phyloP scores from a whole-genome alignment of 495 filamentous ascomycete genomes.

The Talaromyces borbonicus region DNA sequence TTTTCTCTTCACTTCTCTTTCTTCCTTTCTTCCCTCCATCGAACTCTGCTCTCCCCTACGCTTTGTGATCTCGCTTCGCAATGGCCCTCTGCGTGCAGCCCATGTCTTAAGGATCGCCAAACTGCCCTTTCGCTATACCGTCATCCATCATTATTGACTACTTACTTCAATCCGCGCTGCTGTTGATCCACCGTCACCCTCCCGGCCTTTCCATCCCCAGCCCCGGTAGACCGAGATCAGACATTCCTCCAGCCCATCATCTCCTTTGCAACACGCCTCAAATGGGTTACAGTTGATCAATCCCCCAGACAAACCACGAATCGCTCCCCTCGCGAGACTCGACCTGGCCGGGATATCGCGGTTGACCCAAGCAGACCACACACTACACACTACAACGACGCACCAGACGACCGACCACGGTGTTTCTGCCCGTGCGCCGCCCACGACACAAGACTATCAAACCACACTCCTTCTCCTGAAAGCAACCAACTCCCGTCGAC shows the following conservation, averaged over 20 bases:
- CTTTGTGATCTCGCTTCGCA: too few relatives aligned
- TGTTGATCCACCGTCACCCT: constrained; percentile 11
- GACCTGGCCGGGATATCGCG: background rate
- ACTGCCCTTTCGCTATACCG: too few relatives aligned
- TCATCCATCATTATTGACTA: too few relatives aligned
- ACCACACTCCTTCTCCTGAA: constrained; percentile 13
- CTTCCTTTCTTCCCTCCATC: constrained; percentile 3
- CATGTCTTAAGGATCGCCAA: too few relatives aligned
- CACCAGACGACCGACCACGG: background rate
- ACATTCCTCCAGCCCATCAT: background rate
- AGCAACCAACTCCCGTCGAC: background rate
- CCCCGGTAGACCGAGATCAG: background rate
- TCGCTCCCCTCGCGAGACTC: background rate
- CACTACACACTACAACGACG: background rate
- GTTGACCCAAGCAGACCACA: background rate
- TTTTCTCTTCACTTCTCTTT: constrained; percentile 1
- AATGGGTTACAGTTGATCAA: too few relatives aligned
- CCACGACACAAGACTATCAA: constrained; percentile 10
- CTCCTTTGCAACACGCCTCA: too few relatives aligned
- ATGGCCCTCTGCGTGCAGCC: constrained; percentile 9
- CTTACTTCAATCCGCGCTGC: constrained; percentile 5
- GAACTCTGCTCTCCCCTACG: too few relatives aligned
- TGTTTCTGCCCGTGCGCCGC: background rate
- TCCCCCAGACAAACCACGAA: too few relatives aligned
- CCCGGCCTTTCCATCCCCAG: constrained; percentile 1